These are phyloP conservation scores for Candida nemodendra DNA, from an alignment of 805 yeast species.

Conservation along the genomic window DNA sequence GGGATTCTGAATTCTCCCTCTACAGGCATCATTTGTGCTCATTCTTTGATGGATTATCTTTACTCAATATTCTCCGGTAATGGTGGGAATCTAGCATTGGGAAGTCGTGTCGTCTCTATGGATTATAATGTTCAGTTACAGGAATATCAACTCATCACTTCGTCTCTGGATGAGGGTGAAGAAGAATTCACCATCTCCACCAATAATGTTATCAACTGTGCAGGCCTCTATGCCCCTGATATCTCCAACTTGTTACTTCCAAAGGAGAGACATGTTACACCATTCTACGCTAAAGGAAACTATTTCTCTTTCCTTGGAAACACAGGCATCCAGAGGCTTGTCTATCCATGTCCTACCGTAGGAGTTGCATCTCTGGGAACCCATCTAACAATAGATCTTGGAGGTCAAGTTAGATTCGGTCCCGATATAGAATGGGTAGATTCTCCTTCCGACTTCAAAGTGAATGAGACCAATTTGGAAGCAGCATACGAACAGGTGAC, in stretches of 20 bases:
- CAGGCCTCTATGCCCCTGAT: constrained; percentile 75
- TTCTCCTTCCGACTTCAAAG: constrained; percentile 44
- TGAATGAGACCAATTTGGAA: constrained; percentile 46
- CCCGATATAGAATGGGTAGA: constrained; percentile 87
- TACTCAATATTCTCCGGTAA: constrained; percentile 52
- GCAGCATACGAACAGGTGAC: constrained; percentile 58
- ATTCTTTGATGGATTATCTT: constrained; percentile 63
- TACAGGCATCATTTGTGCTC: constrained; percentile 84
- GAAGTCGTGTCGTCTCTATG: constrained; percentile 53
- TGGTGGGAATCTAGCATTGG: constrained; percentile 64
- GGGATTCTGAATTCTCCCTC: constrained; percentile 74
- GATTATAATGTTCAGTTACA: constrained; percentile 25
- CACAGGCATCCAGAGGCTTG: constrained; percentile 48
- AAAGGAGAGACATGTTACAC: constrained; percentile 49
- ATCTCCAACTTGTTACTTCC: constrained; percentile 73
- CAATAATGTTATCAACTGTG: constrained; percentile 68
- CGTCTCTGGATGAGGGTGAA: constrained; percentile 31
- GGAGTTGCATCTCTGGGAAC: constrained; percentile 79
- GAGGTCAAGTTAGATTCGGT: constrained; percentile 79
- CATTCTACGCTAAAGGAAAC: constrained; percentile 81
- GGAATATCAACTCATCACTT: constrained; percentile 32
- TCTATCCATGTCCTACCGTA: constrained; percentile 80
- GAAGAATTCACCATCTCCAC: constrained; percentile 43
- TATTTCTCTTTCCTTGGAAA: constrained; percentile 57
- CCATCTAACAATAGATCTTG: constrained; percentile 80